A percentile compares a stretch with the other conserved stretches of the same genome.
These are phyloP conservation scores for Ophiostoma perfectum DNA, from an alignment of 2,329 filamentous ascomycete genomes.

Conservation along the genomic window DNA sequence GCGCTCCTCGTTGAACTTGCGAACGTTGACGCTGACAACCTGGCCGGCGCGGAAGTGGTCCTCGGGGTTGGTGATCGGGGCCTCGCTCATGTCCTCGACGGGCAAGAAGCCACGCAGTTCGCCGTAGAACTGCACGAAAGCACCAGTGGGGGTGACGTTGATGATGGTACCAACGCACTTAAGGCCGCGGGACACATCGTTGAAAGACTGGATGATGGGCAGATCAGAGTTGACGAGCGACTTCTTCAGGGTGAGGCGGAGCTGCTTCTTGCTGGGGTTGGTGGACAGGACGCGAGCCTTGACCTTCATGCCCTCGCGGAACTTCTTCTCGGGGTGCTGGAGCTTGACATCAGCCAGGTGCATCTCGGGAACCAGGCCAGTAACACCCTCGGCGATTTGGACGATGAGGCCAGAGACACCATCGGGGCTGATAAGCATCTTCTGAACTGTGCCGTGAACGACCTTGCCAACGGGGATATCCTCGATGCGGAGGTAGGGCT, in stretches of 20 bases:
- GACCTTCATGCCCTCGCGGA: constrained; percentile 76
- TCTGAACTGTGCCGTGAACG: constrained; percentile 78
- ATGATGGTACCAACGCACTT: constrained; percentile 83
- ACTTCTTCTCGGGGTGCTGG: constrained; percentile 94
- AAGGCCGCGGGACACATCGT: constrained; percentile 66
- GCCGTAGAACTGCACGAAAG: constrained; percentile 89
- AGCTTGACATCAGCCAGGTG: constrained; percentile 85
- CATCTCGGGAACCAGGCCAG: constrained; percentile 78
- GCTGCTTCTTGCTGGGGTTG: constrained; percentile 66
- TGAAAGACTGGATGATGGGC: constrained; percentile 70
- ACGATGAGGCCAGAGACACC: constrained; percentile 78
- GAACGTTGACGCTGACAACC: constrained; percentile 83
- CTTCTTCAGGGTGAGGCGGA: constrained; percentile 91
- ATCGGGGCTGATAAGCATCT: constrained; percentile 69
- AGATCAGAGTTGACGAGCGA: constrained; percentile 85
- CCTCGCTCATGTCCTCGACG: constrained; percentile 95
- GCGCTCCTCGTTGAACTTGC: constrained; percentile 68
- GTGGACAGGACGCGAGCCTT: constrained; percentile 81
- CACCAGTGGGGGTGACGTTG: constrained; percentile 71
- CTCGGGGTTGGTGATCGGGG: constrained; percentile 81
- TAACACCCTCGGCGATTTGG: constrained; percentile 78
- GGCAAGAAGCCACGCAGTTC: constrained; percentile 79
- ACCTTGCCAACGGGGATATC: constrained; percentile 78
- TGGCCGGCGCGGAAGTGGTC: constrained; percentile 89
- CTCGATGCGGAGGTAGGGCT: constrained; percentile 85